Percentiles rank a stretch among this genome's conserved stretches.
phyloP scores from a whole-genome alignment of 345 rosid species.

The Camelina neglecta region DNA sequence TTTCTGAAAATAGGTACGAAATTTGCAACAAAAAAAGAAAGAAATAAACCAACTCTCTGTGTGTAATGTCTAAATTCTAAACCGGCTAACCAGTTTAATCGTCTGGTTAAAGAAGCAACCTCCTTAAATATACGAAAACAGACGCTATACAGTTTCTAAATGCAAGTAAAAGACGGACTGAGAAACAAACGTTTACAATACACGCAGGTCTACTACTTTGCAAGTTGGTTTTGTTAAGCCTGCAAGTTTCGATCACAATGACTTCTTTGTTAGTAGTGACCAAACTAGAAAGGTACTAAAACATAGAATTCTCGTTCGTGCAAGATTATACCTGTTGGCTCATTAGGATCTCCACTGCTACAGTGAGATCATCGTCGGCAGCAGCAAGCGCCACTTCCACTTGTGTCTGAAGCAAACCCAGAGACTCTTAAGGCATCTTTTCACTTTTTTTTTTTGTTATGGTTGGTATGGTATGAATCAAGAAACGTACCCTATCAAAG shows the following conservation, averaged over 20 bases:
- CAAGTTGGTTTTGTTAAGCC: conserved; percentile 25
- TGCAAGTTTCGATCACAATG: conserved; percentile 22
- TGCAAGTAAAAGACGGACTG: conserved; percentile 27
- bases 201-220: conserved; percentile 20
- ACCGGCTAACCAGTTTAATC: conserved; percentile 30
- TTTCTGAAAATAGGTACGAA: neutral
- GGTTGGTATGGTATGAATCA: conserved; percentile 5
- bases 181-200: conserved; percentile 27
- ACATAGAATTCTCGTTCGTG: neutral
- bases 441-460: neutral
- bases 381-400: conserved; percentile 97
- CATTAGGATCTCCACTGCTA: conserved; percentile 94
- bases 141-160: conserved; percentile 41
- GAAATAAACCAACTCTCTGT: neutral
- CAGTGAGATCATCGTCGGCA: conserved; percentile 85
- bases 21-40: neutral
- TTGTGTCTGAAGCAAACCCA: conserved; percentile 68
- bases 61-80: conserved; percentile 26
- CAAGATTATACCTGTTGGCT: conserved; percentile 72
- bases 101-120: conserved; percentile 12
- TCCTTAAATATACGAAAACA: neutral
- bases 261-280: neutral
- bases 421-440: neutral
- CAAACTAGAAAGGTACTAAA: neutral
- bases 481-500: conserved; percentile 74